A percentile compares a stretch with the other conserved stretches of the same genome.
Evolutionary conservation across 2,329 filamentous ascomycete species (phyloP).

Genomic region (Exophiala alcalophila): DNA sequence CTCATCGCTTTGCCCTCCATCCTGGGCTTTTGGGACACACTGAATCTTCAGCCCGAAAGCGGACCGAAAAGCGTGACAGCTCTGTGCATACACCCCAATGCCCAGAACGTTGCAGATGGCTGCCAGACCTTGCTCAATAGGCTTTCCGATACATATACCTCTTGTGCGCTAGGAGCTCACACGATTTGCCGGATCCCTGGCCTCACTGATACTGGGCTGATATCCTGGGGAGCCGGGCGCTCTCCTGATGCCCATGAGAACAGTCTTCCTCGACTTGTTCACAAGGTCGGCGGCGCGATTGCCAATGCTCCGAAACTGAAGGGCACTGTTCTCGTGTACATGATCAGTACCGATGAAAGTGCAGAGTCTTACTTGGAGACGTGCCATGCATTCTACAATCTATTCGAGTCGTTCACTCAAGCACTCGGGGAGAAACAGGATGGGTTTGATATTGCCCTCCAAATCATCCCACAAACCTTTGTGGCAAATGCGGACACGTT

Average conservation of each 20-base stretch:
- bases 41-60: constrained; percentile 56
- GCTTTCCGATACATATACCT: constrained; percentile 54
- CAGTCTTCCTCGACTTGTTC: constrained; percentile 37
- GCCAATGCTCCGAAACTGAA: constrained; percentile 35
- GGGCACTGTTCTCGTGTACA: constrained; percentile 55
- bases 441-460: constrained; percentile 53
- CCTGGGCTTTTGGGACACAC: constrained; percentile 59
- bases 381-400: constrained; percentile 56
- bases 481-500: constrained; percentile 52
- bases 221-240: constrained; percentile 38
- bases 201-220: constrained; percentile 39
- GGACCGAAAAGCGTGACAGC: constrained; percentile 57
- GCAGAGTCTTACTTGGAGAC: constrained; percentile 45
- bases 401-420: constrained; percentile 53
- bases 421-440: constrained; percentile 10
- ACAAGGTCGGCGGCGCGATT: constrained; percentile 40
- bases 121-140: constrained; percentile 53
- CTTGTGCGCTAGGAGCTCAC: constrained; percentile 56
- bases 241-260: constrained; percentile 19
- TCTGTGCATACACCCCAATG: constrained; percentile 55
- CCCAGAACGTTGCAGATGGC: constrained; percentile 44
- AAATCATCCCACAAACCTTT: constrained; percentile 57
- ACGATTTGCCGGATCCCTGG: constrained; percentile 42
- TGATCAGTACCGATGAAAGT: constrained; percentile 52
- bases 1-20: constrained; percentile 57